Evolutionary conservation across 169 alveolate genomes (phyloP), one percentile per base, ranked within the genome.

Genomic region (Plasmodium gaboni): DNA sequence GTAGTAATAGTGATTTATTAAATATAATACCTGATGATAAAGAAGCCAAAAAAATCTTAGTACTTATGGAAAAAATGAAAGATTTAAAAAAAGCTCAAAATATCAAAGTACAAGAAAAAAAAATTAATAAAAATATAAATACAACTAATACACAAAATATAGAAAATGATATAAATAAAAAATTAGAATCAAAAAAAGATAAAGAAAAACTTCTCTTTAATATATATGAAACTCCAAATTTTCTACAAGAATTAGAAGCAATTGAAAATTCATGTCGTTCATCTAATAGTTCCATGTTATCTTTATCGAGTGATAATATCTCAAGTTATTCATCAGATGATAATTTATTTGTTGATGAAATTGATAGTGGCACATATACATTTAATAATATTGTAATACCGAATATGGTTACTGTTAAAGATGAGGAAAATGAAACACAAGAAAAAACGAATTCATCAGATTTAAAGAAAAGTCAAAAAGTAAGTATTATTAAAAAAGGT

Each of bases 221-320:
- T 12, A 10, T 64, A 9, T 64, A 28, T 10, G 78, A 78, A 78
- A 22, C 50, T 78, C 12, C 42, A 10, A 72, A 78, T 26, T 26
- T 78, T 19, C 2, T 64, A 44, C 19, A 78, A 6, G 78, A 78
- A 64, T 28, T 78, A 44, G 32, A 59, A 9, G 46, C 55, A 13
- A 44, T 64, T 19, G 89, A 78, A 44, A 64, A 78, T 48, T 78
- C 89, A 9, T 78, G 50, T 24, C 74, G 78, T 5, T 78, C 89
- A 2, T 26, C 89, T n/a, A 78, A 65, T 42, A 78, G 89, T 46
- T 78, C 89, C 0, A 70, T 78, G 28, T 57, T 78, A 28, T 78
- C 78, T 19, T 42, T 64, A n/a, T 78, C 89, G 8, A 78, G 78
- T 65, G 89, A 78, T 17, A 51, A 67, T 24, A 48, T 78, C 9